phyloP scores from a whole-genome alignment of 257 asterid genomes.

The Solanum appendiculatum region DNA sequence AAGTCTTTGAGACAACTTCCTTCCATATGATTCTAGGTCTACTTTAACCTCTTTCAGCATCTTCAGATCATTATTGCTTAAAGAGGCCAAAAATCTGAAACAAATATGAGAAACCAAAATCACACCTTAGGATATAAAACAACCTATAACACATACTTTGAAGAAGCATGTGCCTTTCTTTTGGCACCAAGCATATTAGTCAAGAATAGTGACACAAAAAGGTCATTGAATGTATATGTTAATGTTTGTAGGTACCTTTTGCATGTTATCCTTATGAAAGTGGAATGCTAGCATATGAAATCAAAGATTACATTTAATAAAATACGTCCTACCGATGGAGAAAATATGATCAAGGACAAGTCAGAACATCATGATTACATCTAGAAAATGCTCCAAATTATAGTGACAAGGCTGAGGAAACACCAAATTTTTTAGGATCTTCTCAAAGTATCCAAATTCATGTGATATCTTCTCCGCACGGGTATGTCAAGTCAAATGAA shows the following conservation, averaged over 20 bases:
- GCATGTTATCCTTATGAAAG: neutral
- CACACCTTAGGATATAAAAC: neutral
- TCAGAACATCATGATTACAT: neutral
- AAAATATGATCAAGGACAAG: neutral
- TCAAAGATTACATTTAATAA: neutral
- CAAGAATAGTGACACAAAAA: neutral
- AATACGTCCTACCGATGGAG: neutral
- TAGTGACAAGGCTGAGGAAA: neutral
- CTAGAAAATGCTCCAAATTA: neutral
- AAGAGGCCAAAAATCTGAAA: neutral
- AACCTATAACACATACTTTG: neutral
- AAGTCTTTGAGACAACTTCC: neutral
- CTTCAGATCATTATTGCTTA: neutral
- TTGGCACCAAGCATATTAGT: neutral
- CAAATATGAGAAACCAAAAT: neutral
- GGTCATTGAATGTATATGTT: neutral
- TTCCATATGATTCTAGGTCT: neutral
- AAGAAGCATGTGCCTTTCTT: neutral
- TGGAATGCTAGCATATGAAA: neutral
- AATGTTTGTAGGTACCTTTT: neutral
- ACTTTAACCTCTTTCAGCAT: neutral
- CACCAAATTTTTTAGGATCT: neutral
- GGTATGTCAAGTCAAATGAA: neutral
- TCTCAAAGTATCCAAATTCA: neutral
- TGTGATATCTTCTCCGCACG: neutral